Evolutionary conservation across 352 stramenopile genomes (phyloP), one percentile per base, ranked within the genome.

Genomic region (Globisporangium mamillatum): DNA sequence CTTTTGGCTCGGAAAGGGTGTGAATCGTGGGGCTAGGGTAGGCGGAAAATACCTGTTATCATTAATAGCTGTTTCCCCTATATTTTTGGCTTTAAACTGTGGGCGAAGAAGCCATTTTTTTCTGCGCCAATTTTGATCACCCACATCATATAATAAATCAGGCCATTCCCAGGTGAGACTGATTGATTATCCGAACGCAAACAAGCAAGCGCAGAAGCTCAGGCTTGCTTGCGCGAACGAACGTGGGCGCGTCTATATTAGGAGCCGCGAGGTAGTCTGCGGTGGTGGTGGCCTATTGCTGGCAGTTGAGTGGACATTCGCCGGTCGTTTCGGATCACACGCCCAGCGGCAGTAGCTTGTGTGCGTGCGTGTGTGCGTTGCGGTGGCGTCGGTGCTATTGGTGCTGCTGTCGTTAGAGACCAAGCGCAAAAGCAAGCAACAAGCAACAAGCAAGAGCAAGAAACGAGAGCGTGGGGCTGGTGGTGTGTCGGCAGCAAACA

Each of bases 221-320:
- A n/a, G 8, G 41, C 16, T 20, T n/a, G 41, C 16, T 10, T 41
- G 34, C 10, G 34, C 34, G 34, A 41, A 18, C 14, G 16, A 50
- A 50, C 41, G 41, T n/a, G 41, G 41, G 41, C 25, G 25, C 25
- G 25, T 38, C 25, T 60, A 60, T 41, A 29, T 60, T 60, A 38
- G 24, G 54, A 38, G 25, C 54, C 54, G 6, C 53, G 5, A 12
- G 12, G 54, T 10, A 25, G 29, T 32, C 29, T 32, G 41, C 41
- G 41, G 41, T 24, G 22, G 36, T 38, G 32, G 32, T 38, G 32
- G 54, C 25, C 54, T 60, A 38, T 60, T 24, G 25, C n/a, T 60
- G 54, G 25, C 54, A 14, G 54, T n/a, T 34, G 54, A 60, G 54
- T 60, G 54, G 54, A 60, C 54, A 60, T 60, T 41, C 25, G 54